These are phyloP conservation scores for Elongisporangium anandrum DNA, from an alignment of 352 stramenopile genomes.

Conservation along the genomic window DNA sequence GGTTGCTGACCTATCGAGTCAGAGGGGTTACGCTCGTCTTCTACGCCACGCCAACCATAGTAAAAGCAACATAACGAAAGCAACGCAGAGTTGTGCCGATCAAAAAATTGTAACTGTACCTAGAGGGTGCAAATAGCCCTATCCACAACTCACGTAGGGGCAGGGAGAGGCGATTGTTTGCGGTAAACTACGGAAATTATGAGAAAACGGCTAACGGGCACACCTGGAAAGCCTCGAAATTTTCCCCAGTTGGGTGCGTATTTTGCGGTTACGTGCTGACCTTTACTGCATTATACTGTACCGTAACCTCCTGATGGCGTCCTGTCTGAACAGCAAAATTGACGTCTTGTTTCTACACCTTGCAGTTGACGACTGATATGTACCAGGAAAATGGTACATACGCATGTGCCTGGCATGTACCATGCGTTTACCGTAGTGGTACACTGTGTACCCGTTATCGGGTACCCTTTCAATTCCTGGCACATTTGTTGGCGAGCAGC, in stretches of 20 bases:
- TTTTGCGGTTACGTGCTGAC: neutral
- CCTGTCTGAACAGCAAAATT: neutral
- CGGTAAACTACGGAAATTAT: neutral
- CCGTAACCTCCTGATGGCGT: neutral
- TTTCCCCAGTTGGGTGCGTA: neutral
- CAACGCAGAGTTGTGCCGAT: neutral
- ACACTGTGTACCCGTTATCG: neutral
- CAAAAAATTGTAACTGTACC: neutral
- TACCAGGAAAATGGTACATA: neutral
- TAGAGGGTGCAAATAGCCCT: neutral
- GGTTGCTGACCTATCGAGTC: neutral
- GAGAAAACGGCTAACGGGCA: too few relatives aligned
- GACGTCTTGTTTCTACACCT: neutral
- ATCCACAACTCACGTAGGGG: neutral
- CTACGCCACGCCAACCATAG: neutral
- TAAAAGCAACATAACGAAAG: neutral
- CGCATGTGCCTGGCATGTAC: neutral
- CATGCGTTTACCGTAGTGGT: neutral
- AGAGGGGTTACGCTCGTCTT: neutral
- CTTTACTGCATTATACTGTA: neutral
- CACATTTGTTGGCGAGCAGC: neutral
- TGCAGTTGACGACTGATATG: neutral
- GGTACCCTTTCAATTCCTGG: neutral
- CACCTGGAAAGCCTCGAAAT: neutral
- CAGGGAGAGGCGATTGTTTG: neutral